A percentile compares a stretch with the other conserved stretches of the same genome.
These are phyloP conservation scores for Diaporthe aspalathi DNA, from an alignment of 2,329 filamentous ascomycete species.

Conservation along the genomic window DNA sequence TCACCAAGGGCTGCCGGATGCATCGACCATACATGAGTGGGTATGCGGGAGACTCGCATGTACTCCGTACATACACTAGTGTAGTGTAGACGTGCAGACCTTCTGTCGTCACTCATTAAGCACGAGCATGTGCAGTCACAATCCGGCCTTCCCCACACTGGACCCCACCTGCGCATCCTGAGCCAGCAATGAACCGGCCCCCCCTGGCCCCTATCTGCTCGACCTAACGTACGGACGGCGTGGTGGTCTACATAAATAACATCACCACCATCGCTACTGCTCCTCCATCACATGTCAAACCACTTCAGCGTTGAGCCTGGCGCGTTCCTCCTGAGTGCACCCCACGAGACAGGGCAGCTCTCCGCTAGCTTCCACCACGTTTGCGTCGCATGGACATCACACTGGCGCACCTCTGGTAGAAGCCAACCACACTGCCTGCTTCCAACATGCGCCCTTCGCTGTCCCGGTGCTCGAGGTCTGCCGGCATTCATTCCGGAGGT, in stretches of 20 bases:
- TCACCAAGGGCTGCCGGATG: background rate
- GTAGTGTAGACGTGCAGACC: too few relatives aligned
- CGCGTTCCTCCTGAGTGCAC: background rate
- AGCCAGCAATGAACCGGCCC: background rate
- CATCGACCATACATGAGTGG: background rate
- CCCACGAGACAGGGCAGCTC: background rate
- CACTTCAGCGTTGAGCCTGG: background rate
- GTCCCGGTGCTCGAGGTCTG: slow-evolving; percentile 33
- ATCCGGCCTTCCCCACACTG: slow-evolving; percentile 7
- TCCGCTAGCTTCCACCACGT: background rate
- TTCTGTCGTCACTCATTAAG: slow-evolving; percentile 17
- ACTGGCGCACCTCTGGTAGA: slow-evolving; percentile 19
- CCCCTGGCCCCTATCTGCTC: slow-evolving; percentile 28
- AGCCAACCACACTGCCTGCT: background rate
- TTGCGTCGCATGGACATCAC: background rate
- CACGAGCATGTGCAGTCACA: background rate
- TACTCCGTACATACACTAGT: too few relatives aligned
- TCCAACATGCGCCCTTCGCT: slow-evolving; percentile 36
- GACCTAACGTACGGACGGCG: background rate
- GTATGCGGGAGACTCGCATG: background rate
- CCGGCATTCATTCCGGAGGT: slow-evolving; percentile 29
- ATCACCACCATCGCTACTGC: background rate
- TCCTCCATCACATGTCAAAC: slow-evolving; percentile 27
- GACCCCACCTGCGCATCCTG: slow-evolving; percentile 6
- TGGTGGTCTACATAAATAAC: background rate